Evolutionary conservation across 169 alveolate species (phyloP).

Genomic region (Plasmodium fragile): DNA sequence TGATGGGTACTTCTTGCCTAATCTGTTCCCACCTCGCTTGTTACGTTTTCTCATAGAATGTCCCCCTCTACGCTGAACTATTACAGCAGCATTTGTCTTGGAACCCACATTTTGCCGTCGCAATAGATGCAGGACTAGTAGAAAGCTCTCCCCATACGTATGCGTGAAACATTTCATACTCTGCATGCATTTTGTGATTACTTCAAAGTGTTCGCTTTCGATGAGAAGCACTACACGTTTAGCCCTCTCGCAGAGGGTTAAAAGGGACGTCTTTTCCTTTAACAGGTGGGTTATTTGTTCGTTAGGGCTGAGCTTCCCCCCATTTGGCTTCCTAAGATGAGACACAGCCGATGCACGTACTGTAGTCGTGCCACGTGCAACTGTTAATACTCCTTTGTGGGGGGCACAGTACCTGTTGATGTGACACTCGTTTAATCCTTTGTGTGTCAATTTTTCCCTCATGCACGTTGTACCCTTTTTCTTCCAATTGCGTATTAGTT

Average conservation of each 20-base stretch:
- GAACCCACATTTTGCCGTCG: background rate
- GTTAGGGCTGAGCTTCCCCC: background rate
- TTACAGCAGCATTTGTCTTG: background rate
- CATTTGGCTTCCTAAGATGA: background rate
- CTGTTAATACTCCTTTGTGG: background rate
- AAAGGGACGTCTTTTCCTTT: background rate
- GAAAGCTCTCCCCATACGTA: background rate
- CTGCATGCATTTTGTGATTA: slow-evolving; percentile 8
- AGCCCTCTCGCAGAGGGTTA: slow-evolving; percentile 7
- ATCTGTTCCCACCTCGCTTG: background rate
- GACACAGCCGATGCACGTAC: background rate
- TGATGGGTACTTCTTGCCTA: background rate
- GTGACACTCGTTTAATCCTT: background rate
- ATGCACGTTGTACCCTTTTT: background rate
- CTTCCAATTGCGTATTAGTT: background rate
- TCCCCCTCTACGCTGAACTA: background rate
- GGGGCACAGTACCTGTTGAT: background rate
- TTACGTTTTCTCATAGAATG: background rate
- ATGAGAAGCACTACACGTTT: background rate
- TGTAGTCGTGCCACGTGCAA: background rate
- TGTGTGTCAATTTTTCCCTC: background rate
- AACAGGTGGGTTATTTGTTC: slow-evolving; percentile 10
- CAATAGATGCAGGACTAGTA: background rate
- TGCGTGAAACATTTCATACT: slow-evolving; percentile 1
- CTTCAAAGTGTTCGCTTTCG: slow-evolving; percentile 5